Conservation (phyloP, 2,329 filamentous ascomycete genomes). For the Colletotrichum karsti region DNA sequence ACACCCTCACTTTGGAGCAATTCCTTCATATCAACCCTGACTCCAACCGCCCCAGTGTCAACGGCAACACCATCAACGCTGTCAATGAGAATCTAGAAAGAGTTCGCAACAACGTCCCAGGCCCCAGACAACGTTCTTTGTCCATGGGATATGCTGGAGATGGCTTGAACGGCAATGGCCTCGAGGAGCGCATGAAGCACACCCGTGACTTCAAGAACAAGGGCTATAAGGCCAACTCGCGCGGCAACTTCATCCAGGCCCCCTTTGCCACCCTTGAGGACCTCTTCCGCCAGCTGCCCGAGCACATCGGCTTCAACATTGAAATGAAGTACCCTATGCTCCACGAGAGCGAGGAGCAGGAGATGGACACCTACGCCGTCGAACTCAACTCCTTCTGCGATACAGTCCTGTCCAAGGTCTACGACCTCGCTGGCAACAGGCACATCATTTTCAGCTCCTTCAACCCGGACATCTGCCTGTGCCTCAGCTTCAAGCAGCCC, state of each 20-base stretch:
- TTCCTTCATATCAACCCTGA: conserved; percentile 86
- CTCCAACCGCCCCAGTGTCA: conserved; percentile 33
- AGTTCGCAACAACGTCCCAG: conserved; percentile 39
- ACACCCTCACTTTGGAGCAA: conserved; percentile 93
- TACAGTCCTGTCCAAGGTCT: conserved; percentile 88
- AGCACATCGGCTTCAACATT: conserved; percentile 93
- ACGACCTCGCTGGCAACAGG: conserved; percentile 82
- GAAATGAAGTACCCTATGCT: conserved; percentile 99
- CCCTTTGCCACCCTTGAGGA: conserved; percentile 96
- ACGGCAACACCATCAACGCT: conserved; percentile 17
- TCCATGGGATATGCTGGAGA: conserved; percentile 62
- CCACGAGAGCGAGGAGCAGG: conserved; percentile 91
- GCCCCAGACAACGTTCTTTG: conserved; percentile 57
- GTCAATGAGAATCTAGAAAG: conserved; percentile 38
- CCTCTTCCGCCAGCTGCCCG: conserved; percentile 85
- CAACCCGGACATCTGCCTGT: conserved; percentile 95
- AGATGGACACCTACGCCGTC: conserved; percentile 96
- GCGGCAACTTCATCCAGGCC: conserved; percentile 93
- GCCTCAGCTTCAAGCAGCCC: conserved; percentile 96
- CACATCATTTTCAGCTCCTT: conserved; percentile 98
- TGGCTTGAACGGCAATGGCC: conserved; percentile 40
- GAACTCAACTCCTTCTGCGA: conserved; percentile 98
- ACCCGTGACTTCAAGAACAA: conserved; percentile 94
- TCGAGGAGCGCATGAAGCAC: conserved; percentile 93
- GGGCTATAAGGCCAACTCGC: conserved; percentile 94